phyloP scores from a whole-genome alignment of 78 protist species.

The Pigoraptor vietnamica region DNA sequence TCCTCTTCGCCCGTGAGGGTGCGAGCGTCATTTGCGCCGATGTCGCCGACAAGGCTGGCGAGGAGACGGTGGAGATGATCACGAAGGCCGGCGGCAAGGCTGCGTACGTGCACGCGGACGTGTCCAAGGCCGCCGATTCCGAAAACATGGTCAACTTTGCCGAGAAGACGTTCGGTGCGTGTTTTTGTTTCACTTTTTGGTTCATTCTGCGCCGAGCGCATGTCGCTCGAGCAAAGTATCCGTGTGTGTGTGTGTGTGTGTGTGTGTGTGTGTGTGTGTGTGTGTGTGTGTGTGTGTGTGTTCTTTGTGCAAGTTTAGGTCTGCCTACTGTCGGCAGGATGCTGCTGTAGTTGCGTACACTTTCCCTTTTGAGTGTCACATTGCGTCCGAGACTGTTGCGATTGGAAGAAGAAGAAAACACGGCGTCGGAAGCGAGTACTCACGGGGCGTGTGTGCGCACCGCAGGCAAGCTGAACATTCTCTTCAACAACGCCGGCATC shows the following conservation, averaged over 20 bases:
- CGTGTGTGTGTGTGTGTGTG: neutral
- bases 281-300: too few species aligned
- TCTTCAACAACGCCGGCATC: constrained; percentile 81
- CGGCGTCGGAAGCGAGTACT: too few species aligned
- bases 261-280: too few species aligned
- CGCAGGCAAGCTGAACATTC: constrained; percentile 40
- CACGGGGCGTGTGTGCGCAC: too few species aligned
- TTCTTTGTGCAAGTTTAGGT: too few species aligned
- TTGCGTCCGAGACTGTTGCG: too few species aligned
- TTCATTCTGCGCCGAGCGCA: neutral
- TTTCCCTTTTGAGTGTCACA: too few species aligned
- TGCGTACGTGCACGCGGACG: constrained; percentile 54
- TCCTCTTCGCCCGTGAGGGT: constrained; percentile 67
- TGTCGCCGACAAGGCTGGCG: neutral
- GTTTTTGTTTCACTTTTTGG: neutral
- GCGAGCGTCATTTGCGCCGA: constrained; percentile 25
- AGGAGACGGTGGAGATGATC: constrained; percentile 11
- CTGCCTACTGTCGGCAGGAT: too few species aligned
- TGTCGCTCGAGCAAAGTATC: neutral
- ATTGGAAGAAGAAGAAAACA: too few species aligned
- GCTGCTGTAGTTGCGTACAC: too few species aligned
- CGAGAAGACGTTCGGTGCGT: constrained; percentile 52
- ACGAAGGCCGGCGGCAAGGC: constrained; percentile 43
- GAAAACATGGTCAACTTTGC: constrained; percentile 50
- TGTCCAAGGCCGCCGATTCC: constrained; percentile 39